These are phyloP conservation scores for Hygrophila difformis DNA, from an alignment of 257 asterid species.

Conservation along the genomic window DNA sequence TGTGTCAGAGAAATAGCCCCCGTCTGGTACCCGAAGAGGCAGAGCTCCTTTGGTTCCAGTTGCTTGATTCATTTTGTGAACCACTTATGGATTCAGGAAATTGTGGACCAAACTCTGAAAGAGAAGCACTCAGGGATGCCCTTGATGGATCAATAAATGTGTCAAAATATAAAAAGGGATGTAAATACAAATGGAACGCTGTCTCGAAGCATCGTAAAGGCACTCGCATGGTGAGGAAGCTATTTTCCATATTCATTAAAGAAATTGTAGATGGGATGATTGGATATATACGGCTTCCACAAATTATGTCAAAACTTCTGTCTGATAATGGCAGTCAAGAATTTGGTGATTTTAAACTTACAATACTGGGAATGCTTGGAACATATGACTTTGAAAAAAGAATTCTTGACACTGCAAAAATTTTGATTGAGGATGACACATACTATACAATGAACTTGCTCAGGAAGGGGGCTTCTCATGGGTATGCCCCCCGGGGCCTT, in stretches of 20 bases:
- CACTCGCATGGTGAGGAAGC: conserved; percentile 50
- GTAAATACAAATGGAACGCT: conserved; percentile 45
- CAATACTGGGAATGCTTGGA: conserved; percentile 90
- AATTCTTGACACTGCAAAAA: conserved; percentile 94
- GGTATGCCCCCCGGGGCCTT: conserved; percentile 62
- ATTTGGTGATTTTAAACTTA: conserved; percentile 88
- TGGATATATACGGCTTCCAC: conserved; percentile 80
- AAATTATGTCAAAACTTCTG: conserved; percentile 84
- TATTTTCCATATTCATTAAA: conserved; percentile 59
- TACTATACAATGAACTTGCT: conserved; percentile 86
- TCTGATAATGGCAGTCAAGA: conserved; percentile 84
- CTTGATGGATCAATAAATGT: conserved; percentile 23
- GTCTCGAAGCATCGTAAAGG: conserved; percentile 36
- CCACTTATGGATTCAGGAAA: conserved; percentile 58
- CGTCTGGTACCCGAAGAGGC: conserved; percentile 80
- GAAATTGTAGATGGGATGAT: conserved; percentile 97
- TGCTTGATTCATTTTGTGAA: conserved; percentile 90
- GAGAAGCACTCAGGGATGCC: conserved; percentile 21
- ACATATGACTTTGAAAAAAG: conserved; percentile 87
- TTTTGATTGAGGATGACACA: conserved; percentile 84
- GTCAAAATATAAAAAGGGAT: conserved; percentile 30
- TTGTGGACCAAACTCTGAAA: conserved; percentile 22
- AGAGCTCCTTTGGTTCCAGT: conserved; percentile 89
- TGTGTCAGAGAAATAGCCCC: conserved; percentile 93
- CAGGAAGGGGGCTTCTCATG: conserved; percentile 87